A percentile compares a stretch with the other conserved stretches of the same genome.
Conservation (phyloP, 2,329 filamentous ascomycete species). For the Plectosphaerella plurivora region DNA sequence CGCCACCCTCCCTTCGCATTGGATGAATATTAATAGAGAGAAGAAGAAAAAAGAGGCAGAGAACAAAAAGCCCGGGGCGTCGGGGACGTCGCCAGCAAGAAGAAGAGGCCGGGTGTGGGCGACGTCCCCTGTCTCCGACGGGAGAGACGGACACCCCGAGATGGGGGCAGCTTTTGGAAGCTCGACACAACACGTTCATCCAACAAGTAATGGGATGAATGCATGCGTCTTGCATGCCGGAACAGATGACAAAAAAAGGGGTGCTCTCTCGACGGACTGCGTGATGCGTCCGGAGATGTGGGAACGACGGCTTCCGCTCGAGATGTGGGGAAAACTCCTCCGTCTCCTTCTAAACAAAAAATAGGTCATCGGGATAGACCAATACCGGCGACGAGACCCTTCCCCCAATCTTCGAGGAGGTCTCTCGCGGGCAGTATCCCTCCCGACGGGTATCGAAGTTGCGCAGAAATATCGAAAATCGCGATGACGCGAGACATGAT, state of each 20-base stretch:
- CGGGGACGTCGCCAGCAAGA: not conserved
- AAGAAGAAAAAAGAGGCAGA: not conserved
- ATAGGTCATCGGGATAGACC: not conserved
- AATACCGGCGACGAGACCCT: not conserved
- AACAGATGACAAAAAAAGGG: not conserved
- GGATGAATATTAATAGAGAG: not conserved
- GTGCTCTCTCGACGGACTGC: not conserved
- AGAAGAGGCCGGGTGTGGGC: not conserved
- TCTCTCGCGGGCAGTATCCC: constrained; percentile 1
- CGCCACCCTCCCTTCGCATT: not conserved
- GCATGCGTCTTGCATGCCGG: no score
- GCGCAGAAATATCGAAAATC: constrained; percentile 9
- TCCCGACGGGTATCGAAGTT: constrained; percentile 14
- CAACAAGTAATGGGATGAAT: no score
- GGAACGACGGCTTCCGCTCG: not conserved
- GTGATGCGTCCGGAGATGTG: not conserved
- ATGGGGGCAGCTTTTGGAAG: no score
- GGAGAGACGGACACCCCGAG: no score
- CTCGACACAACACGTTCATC: no score
- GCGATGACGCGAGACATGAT: constrained; percentile 2
- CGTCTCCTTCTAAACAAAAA: not conserved
- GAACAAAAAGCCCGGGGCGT: not conserved
- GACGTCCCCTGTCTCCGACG: not conserved
- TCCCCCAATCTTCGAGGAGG: not conserved
- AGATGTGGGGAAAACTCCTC: not conserved